Evolutionary conservation across 305 asterid species (phyloP).

Genomic region (Plantago lanceolata): DNA sequence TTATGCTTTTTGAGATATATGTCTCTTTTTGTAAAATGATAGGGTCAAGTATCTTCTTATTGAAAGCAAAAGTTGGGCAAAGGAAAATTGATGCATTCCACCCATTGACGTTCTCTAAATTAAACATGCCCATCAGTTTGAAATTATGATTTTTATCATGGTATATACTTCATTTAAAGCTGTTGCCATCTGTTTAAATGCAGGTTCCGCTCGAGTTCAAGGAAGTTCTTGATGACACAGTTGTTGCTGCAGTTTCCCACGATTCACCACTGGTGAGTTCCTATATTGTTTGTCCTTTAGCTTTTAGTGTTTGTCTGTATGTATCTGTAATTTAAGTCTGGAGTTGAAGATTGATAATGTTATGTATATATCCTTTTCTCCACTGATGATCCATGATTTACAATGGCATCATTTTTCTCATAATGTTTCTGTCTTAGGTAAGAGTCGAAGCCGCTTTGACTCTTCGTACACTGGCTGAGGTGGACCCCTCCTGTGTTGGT

Average conservation of each 20-base stretch:
- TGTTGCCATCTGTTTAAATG: constrained; percentile 29
- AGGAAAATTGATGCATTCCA: too few species aligned
- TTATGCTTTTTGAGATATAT: too few species aligned
- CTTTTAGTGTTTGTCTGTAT: constrained; percentile 16
- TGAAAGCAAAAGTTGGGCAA: too few species aligned
- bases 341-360: neutral
- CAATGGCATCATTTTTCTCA: neutral
- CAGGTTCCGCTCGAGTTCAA: constrained; percentile 94
- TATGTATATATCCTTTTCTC: neutral
- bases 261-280: constrained; percentile 69
- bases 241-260: constrained; percentile 78
- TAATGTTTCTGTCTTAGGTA: constrained; percentile 44
- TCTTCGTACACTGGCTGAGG: constrained; percentile 86
- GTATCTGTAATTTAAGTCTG: neutral
- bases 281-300: constrained; percentile 18
- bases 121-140: neutral
- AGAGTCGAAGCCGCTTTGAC: constrained; percentile 98
- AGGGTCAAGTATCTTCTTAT: too few species aligned
- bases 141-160: neutral
- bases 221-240: constrained; percentile 88
- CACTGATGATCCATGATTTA: neutral
- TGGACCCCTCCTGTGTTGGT: constrained; percentile 95
- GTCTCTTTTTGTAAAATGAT: too few species aligned
- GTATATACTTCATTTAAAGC: constrained; percentile 5
- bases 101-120: too few species aligned